Evolutionary conservation across 139 green algal genomes (phyloP).

Genomic region (Haematococcus lacustris): DNA sequence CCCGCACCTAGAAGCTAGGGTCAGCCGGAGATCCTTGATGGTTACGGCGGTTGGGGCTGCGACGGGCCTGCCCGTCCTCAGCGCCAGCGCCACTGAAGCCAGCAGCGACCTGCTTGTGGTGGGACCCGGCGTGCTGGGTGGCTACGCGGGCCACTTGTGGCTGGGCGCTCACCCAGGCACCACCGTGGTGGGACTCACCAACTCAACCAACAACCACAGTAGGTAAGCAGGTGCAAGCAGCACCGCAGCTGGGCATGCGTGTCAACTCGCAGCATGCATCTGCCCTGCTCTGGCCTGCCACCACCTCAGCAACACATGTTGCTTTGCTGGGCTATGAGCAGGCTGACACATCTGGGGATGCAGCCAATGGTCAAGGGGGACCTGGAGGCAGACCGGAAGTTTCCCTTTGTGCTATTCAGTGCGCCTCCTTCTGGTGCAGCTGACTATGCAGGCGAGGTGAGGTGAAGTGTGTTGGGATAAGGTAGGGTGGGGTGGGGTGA

Average conservation of each 20-base stretch:
- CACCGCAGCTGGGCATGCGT: too few relatives aligned
- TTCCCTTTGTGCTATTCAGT: constrained; percentile 79
- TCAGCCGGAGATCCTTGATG: too few relatives aligned
- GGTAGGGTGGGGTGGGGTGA: too few relatives aligned
- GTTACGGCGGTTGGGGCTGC: too few relatives aligned
- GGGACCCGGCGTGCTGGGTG: constrained; percentile 83
- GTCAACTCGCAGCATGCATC: too few relatives aligned
- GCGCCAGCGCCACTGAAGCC: neutral
- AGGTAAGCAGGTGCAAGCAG: too few relatives aligned
- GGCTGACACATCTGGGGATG: constrained; percentile 69
- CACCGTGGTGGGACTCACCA: constrained; percentile 84
- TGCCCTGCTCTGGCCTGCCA: too few relatives aligned
- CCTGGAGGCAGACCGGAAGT: constrained; percentile 31
- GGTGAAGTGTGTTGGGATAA: too few relatives aligned
- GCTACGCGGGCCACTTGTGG: constrained; percentile 74
- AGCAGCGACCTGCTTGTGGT: constrained; percentile 65
- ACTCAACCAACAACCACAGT: constrained; percentile 72
- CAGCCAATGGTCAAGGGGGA: constrained; percentile 39
- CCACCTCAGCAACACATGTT: too few relatives aligned
- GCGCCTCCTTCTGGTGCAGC: constrained; percentile 81
- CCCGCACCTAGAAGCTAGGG: too few relatives aligned
- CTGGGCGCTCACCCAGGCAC: constrained; percentile 44
- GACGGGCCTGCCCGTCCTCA: too few relatives aligned
- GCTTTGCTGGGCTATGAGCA: too few relatives aligned
- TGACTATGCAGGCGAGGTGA: constrained; percentile 82